Conservation (phyloP, 1,284 basidiomycete species). For the Earliella scabrosa region DNA sequence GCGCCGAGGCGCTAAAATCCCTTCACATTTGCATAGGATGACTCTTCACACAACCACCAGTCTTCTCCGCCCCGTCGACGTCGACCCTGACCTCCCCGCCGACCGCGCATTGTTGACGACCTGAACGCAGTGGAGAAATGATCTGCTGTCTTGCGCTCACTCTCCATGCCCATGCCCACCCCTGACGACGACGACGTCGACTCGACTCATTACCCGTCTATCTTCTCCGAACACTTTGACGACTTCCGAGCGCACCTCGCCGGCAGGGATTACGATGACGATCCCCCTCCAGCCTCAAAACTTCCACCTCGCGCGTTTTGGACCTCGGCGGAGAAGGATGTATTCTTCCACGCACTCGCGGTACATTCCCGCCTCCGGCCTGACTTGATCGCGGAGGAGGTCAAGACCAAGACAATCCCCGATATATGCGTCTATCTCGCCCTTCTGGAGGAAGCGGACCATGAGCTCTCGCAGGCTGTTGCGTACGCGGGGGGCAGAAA, state of each 20-base stretch:
- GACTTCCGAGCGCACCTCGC: constrained; percentile 28
- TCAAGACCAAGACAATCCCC: constrained; percentile 61
- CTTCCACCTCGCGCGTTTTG: constrained; percentile 56
- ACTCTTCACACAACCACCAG: constrained; percentile 8
- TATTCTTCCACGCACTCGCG: constrained; percentile 70
- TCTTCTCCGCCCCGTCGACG: neutral
- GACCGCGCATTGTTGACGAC: neutral
- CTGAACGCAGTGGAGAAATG: constrained; percentile 17
- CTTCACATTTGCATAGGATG: constrained; percentile 9
- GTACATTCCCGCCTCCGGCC: constrained; percentile 70
- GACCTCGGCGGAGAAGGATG: constrained; percentile 66
- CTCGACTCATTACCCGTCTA: constrained; percentile 21
- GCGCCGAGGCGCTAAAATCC: too few species aligned
- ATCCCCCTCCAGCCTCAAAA: constrained; percentile 40
- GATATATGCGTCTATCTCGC: constrained; percentile 69
- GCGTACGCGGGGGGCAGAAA: neutral
- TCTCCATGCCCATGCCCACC: constrained; percentile 18
- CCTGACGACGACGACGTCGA: constrained; percentile 23
- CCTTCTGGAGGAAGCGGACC: constrained; percentile 44
- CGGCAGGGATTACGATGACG: constrained; percentile 17
- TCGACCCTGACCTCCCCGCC: constrained; percentile 14
- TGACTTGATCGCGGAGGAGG: constrained; percentile 70
- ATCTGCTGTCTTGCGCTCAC: neutral
- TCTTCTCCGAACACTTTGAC: constrained; percentile 25
- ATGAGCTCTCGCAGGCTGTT: neutral